Conservation (phyloP, 2,329 filamentous ascomycete species). For the Purpureocillium lavendulum region DNA sequence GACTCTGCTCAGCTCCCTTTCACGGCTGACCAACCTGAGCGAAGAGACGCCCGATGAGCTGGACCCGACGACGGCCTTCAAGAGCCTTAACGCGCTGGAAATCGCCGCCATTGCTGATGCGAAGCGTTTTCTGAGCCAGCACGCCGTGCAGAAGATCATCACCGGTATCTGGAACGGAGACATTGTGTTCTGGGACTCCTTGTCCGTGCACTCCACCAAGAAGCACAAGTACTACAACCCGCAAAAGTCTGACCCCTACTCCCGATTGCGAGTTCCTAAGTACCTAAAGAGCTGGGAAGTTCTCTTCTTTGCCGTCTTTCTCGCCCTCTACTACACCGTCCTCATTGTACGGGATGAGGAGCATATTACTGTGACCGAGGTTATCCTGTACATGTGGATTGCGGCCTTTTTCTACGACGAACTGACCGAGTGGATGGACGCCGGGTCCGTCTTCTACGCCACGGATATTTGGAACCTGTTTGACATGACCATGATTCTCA, state of each 20-base stretch:
- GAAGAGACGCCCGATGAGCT: constrained; percentile 36
- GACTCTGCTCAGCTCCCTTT: constrained; percentile 45
- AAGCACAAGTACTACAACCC: constrained; percentile 68
- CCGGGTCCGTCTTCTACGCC: constrained; percentile 77
- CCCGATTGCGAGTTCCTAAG: constrained; percentile 66
- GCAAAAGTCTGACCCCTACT: constrained; percentile 61
- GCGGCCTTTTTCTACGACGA: constrained; percentile 83
- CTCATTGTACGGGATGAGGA: constrained; percentile 63
- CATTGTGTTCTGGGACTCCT: constrained; percentile 76
- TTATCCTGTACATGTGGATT: constrained; percentile 77
- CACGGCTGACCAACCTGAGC: constrained; percentile 37
- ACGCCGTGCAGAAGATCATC: constrained; percentile 73
- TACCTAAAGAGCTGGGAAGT: constrained; percentile 83
- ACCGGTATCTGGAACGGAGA: constrained; percentile 80
- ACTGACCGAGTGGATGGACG: constrained; percentile 75
- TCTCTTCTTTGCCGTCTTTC: constrained; percentile 67
- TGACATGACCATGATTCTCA: constrained; percentile 65
- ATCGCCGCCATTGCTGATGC: constrained; percentile 75
- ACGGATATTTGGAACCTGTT: constrained; percentile 77
- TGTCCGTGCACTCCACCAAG: constrained; percentile 68
- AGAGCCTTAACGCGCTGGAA: constrained; percentile 76
- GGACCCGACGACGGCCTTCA: constrained; percentile 64
- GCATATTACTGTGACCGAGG: constrained; percentile 59
- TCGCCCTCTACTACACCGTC: constrained; percentile 80
- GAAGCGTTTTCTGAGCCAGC: constrained; percentile 77